These are phyloP conservation scores for Fusarium albidum DNA, from an alignment of 2,329 filamentous ascomycete species.

Conservation along the genomic window DNA sequence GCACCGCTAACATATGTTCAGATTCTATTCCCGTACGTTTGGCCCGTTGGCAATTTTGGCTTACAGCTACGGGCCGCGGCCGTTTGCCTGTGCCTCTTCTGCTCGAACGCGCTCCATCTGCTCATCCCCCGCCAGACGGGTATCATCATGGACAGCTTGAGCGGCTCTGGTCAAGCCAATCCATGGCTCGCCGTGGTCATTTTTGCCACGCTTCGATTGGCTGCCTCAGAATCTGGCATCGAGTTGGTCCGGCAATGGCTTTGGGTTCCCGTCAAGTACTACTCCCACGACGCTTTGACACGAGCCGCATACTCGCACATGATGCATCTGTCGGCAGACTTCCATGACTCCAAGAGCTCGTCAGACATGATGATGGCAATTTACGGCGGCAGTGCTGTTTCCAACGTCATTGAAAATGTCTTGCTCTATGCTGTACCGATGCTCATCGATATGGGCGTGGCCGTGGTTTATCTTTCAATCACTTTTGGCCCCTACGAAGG, in stretches of 20 bases:
- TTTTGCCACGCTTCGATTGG: conserved; percentile 60
- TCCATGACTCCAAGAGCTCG: conserved; percentile 67
- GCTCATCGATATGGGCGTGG: conserved; percentile 67
- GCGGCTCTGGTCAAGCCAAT: conserved; percentile 55
- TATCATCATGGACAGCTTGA: conserved; percentile 76
- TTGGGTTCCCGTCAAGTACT: conserved; percentile 66
- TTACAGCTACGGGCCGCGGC: conserved; percentile 74
- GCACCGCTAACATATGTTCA: conserved; percentile 40
- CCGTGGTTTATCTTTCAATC: conserved; percentile 66
- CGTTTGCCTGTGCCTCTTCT: conserved; percentile 73
- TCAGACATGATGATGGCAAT: conserved; percentile 67
- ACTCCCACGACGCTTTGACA: conserved; percentile 61
- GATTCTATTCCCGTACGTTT: conserved; percentile 81
- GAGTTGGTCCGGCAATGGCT: conserved; percentile 62
- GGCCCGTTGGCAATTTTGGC: conserved; percentile 71
- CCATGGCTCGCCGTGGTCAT: conserved; percentile 62
- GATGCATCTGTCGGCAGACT: conserved; percentile 67
- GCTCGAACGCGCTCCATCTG: conserved; percentile 76
- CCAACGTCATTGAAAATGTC: conserved; percentile 64
- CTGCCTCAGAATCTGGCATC: conserved; percentile 63
- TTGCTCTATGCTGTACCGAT: conserved; percentile 67
- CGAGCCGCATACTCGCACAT: conserved; percentile 66
- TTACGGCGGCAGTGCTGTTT: conserved; percentile 60
- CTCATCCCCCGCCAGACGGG: conserved; percentile 84
- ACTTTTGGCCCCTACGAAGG: conserved; percentile 69